Evolutionary conservation across 768 basidiomycete species (phyloP), one percentile per base, ranked within the genome.

Genomic region (Amanita pseudoporphyria): DNA sequence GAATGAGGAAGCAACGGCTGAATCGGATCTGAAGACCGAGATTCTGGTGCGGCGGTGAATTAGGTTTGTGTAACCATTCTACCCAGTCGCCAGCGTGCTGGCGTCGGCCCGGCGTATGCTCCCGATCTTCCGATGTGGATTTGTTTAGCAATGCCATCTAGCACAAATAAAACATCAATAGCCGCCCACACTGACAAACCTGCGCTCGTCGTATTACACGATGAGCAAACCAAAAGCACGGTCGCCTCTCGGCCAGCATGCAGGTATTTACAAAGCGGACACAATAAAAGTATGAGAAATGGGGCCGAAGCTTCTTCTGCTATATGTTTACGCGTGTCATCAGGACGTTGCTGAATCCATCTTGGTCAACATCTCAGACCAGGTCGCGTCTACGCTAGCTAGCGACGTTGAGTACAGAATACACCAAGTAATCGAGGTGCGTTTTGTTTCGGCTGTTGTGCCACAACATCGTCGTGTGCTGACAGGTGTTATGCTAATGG

Each of bases 321-420:
- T 28, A n/a, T 24, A 26, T 35, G 21, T 39, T 45, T 44, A 45
- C 44, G 55, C 52, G 44, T 51, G 47, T 40, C 36, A 39, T 31
- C 60, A 95, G 93, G 93, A 98, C 69, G 83, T 86, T 40, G 93
- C 96, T 28, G 95, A 97, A 56, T 84, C 86, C 0, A 66, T 96
- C 28, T 82, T 82, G 52, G 81, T 98, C 49, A 68, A 81, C 12
- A 82, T 99, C 36, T 71, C 87, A 2, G 90, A 94, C 46, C 61
- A 74, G 2, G 87, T 96, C 21, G 87, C 91, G 4, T 82, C 82
- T 3, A 76, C 87, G 0, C 74, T 99, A 21, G 92, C 96, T 0
- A 92, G 89, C 57, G 96, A 99, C 70, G 91, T 97, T 36, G 96
- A 98, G 62, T 97, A 97, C 67, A 75, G 96, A 52, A 78, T 97